phyloP scores from a whole-genome alignment of 1,284 basidiomycete species.

The Gymnopus androsaceus region DNA sequence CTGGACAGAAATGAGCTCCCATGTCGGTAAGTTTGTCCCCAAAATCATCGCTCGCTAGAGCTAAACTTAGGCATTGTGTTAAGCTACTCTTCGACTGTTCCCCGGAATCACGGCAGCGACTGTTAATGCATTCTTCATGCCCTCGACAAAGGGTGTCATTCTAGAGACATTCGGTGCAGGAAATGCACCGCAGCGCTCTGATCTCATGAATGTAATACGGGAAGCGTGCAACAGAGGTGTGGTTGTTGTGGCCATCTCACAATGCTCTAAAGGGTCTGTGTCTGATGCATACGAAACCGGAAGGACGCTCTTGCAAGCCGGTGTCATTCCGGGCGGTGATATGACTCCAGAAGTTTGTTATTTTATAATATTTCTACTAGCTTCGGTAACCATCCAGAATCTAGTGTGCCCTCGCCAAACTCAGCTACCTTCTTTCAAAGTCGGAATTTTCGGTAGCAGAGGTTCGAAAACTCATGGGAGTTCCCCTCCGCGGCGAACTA shows the following conservation, averaged over 20 bases:
- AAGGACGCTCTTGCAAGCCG: slow-evolving; percentile 67
- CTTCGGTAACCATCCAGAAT: slow-evolving; percentile 8
- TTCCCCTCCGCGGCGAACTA: slow-evolving; percentile 86
- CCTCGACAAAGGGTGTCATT: slow-evolving; percentile 77
- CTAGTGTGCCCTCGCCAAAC: slow-evolving; percentile 85
- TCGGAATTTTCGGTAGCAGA: slow-evolving; percentile 68
- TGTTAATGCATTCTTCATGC: slow-evolving; percentile 71
- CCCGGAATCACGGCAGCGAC: slow-evolving; percentile 81
- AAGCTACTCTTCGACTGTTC: slow-evolving; percentile 80
- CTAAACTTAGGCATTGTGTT: neutral
- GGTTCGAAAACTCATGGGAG: slow-evolving; percentile 77
- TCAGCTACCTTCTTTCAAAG: slow-evolving; percentile 88
- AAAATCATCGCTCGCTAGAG: neutral
- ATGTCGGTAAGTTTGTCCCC: slow-evolving; percentile 60
- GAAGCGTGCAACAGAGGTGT: slow-evolving; percentile 83
- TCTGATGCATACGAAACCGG: slow-evolving; percentile 84
- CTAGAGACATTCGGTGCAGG: slow-evolving; percentile 91
- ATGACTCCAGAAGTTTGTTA: slow-evolving; percentile 87
- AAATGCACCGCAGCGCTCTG: slow-evolving; percentile 75
- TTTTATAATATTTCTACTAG: neutral
- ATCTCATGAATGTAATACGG: slow-evolving; percentile 69
- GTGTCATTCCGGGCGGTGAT: slow-evolving; percentile 80
- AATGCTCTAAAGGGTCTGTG: slow-evolving; percentile 84
- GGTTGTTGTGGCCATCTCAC: slow-evolving; percentile 88
- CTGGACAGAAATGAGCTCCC: slow-evolving; percentile 68